Evolutionary conservation across 2,329 filamentous ascomycete genomes (phyloP).

Genomic region (Neurospora crassa): DNA sequence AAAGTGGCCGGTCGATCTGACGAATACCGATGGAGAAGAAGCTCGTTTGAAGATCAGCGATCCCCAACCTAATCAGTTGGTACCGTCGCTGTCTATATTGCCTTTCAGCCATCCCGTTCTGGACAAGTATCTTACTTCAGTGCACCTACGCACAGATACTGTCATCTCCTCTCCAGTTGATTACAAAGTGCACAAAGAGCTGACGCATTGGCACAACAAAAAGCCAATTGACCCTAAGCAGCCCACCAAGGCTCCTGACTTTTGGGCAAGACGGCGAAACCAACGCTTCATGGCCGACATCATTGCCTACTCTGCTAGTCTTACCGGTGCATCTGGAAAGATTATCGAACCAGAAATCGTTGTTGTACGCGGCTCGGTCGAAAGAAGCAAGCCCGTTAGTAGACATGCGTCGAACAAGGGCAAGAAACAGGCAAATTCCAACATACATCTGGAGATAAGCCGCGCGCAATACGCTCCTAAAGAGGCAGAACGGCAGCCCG

Average conservation of each 20-base stretch:
- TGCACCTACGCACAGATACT: constrained; percentile 27
- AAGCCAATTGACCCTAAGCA: constrained; percentile 35
- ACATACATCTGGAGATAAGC: constrained; percentile 16
- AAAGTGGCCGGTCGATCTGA: background rate
- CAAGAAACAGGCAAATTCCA: constrained; percentile 7
- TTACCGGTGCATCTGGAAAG: constrained; percentile 56
- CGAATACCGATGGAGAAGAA: background rate
- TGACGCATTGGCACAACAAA: constrained; percentile 54
- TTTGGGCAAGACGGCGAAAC: constrained; percentile 35
- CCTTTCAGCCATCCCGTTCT: constrained; percentile 38
- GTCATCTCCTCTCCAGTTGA: constrained; percentile 12
- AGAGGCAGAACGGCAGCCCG: constrained; percentile 21
- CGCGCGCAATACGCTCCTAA: constrained; percentile 30
- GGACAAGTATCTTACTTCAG: constrained; percentile 33
- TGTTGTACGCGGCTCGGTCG: constrained; percentile 30
- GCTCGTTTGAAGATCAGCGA: background rate
- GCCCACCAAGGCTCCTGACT: constrained; percentile 18
- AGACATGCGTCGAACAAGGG: constrained; percentile 17
- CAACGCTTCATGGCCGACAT: constrained; percentile 61
- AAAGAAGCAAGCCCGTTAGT: constrained; percentile 8
- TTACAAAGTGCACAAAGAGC: constrained; percentile 34
- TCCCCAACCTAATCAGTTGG: background rate
- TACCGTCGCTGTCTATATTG: constrained; percentile 23
- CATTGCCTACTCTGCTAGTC: constrained; percentile 57
- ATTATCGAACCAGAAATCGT: constrained; percentile 55